phyloP scores from a whole-genome alignment of 352 stramenopile genomes.

The Poterioochromonas sp. region DNA sequence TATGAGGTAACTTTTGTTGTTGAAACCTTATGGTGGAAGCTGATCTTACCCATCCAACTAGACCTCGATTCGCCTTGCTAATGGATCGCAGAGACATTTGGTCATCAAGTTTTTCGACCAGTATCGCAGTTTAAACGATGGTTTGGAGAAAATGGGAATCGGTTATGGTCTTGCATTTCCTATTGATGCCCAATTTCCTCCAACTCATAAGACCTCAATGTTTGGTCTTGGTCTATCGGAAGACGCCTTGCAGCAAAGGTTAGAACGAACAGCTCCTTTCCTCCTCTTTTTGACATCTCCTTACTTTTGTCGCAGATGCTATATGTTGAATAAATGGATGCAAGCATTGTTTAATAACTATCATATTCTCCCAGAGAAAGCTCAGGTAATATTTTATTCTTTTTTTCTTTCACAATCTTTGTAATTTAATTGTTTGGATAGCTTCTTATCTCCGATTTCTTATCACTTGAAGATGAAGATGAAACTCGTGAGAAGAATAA shows the following conservation, averaged over 20 bases:
- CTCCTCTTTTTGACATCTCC: not conserved
- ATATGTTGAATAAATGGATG: constrained; percentile 30
- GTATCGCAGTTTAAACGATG: not conserved
- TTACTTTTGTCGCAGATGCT: not conserved
- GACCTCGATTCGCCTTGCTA: not conserved
- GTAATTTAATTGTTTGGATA: not conserved
- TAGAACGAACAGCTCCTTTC: not conserved
- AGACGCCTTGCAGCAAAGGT: constrained; percentile 2
- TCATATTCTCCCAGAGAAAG: not conserved
- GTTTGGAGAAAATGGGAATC: not conserved
- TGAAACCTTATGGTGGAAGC: not conserved
- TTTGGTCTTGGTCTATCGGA: not conserved
- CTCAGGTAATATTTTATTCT: not conserved
- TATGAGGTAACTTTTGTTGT: constrained; percentile 14
- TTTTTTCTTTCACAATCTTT: not conserved
- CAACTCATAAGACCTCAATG: not conserved
- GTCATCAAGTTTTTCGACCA: constrained; percentile 20
- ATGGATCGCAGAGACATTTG: not conserved
- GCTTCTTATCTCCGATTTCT: not conserved
- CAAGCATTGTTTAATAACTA: not conserved
- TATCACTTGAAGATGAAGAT: constrained; percentile 3
- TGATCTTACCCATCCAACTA: not conserved
- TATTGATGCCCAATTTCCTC: not conserved
- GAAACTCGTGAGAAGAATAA: not conserved
- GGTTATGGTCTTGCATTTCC: not conserved